These are phyloP conservation scores for Rhodamnia argentea DNA, from an alignment of 345 rosid species.

Conservation along the genomic window DNA sequence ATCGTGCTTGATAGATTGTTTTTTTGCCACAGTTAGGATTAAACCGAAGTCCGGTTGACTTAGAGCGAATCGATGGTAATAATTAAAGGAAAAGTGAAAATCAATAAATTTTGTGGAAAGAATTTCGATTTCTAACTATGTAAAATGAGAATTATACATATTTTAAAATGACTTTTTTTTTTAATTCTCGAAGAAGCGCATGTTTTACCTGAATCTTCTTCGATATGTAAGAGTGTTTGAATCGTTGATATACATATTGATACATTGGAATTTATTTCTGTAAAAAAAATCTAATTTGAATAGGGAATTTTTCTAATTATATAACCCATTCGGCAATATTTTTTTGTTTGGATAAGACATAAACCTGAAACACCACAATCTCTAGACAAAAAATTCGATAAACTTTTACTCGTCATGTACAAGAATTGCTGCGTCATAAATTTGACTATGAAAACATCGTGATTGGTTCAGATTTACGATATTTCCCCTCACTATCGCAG, in stretches of 20 bases:
- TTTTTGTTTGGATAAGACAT: too few relatives aligned
- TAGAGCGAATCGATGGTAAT: neutral
- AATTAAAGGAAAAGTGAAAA: neutral
- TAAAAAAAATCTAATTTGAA: too few relatives aligned
- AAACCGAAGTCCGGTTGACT: neutral
- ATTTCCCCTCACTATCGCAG: accelerated
- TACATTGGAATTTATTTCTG: too few relatives aligned
- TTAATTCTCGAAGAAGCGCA: neutral
- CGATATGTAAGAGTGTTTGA: too few relatives aligned
- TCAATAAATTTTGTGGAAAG: neutral
- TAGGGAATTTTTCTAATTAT: too few relatives aligned
- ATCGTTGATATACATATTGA: too few relatives aligned
- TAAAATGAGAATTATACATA: too few relatives aligned
- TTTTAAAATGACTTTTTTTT: neutral
- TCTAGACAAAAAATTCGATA: neutral
- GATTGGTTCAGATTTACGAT: neutral
- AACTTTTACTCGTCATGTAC: neutral
- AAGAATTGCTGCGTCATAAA: accelerated
- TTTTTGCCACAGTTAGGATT: neutral
- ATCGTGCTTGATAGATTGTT: neutral
- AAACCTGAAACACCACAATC: too few relatives aligned
- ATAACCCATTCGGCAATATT: too few relatives aligned
- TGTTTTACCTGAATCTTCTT: neutral
- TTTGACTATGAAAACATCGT: neutral
- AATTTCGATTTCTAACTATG: neutral